Evolutionary conservation across 371 early-diverging fungal genomes (phyloP).

Genomic region (Sporodiniella umbellata): DNA sequence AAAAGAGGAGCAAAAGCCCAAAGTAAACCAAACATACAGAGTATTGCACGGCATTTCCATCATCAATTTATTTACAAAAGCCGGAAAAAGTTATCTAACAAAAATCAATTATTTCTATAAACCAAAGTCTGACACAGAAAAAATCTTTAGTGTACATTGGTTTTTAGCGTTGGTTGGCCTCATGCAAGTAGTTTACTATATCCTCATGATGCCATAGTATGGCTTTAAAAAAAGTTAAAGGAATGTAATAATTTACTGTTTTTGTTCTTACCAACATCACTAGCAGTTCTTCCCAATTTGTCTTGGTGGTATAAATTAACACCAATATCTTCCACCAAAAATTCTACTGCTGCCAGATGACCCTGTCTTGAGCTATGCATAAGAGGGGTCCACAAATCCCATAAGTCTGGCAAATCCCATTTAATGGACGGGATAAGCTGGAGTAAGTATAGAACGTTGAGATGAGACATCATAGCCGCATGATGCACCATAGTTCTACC

Average conservation of each 20-base stretch:
- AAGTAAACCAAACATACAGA: too few relatives aligned
- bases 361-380: conserved; percentile 51
- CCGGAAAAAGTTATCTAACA: too few relatives aligned
- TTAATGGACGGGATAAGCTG: neutral
- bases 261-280: conserved; percentile 35
- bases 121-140: too few relatives aligned
- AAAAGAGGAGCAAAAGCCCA: too few relatives aligned
- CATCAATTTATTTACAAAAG: too few relatives aligned
- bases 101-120: too few relatives aligned
- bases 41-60: too few relatives aligned
- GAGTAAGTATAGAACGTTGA: conserved; percentile 27
- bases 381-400: conserved; percentile 52
- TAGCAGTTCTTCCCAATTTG: conserved; percentile 38
- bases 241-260: neutral
- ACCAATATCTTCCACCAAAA: conserved; percentile 20
- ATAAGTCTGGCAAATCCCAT: conserved; percentile 39
- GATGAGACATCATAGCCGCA: conserved; percentile 47
- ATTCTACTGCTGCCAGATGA: conserved; percentile 25
- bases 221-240: neutral
- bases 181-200: neutral
- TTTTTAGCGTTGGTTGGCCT: too few relatives aligned
- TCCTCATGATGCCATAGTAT: neutral
- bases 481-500: conserved; percentile 48
- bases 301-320: conserved; percentile 24
- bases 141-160: too few relatives aligned